phyloP scores from a whole-genome alignment of 2,329 filamentous ascomycete species.

The Fusarium annulatum region DNA sequence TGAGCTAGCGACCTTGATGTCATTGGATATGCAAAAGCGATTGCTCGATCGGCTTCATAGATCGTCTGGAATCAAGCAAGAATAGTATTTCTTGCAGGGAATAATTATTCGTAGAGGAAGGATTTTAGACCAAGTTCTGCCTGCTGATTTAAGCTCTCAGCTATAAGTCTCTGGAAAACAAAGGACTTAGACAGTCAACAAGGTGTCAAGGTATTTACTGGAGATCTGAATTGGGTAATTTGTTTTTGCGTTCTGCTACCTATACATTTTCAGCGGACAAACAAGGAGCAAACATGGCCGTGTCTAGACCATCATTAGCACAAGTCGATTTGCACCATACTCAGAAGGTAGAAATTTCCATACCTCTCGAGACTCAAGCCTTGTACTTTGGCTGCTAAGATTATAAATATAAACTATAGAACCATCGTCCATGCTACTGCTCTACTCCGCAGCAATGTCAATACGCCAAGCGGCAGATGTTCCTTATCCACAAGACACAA shows the following conservation, averaged over 20 bases:
- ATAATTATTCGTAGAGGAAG: background rate
- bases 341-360: fast-evolving
- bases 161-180: no score
- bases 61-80: background rate
- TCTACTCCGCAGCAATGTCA: background rate
- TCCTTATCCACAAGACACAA: background rate
- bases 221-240: background rate
- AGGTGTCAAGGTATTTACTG: background rate
- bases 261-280: background rate
- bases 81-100: background rate
- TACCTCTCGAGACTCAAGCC: fast-evolving
- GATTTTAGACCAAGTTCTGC: background rate
- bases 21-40: background rate
- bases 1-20: background rate
- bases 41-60: background rate
- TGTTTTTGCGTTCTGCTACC: fast-evolving
- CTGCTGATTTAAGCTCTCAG: no score
- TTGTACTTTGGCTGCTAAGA: no score
- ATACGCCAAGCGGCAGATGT: background rate
- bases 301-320: background rate
- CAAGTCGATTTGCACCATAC: background rate
- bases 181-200: background rate
- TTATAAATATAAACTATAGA: background rate
- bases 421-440: background rate
- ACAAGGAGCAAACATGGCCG: background rate